Evolutionary conservation across 768 basidiomycete genomes (phyloP).

Genomic region (Pleurotus platypus): DNA sequence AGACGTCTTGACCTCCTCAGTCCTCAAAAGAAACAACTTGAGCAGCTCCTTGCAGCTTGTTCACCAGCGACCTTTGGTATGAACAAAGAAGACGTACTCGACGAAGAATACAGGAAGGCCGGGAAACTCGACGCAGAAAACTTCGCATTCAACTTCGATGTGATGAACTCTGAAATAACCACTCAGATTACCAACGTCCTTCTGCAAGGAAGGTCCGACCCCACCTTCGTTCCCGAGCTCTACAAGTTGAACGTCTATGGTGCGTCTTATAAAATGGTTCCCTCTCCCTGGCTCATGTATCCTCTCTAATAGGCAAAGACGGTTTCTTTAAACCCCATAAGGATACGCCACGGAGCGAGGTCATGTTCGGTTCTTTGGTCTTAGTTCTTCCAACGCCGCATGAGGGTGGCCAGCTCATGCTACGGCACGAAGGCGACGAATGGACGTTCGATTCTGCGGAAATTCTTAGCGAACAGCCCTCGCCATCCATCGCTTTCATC

Average conservation of each 20-base stretch:
- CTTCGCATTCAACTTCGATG: conserved; percentile 24
- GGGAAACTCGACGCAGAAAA: conserved; percentile 25
- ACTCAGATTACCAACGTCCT: conserved; percentile 14
- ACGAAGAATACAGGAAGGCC: conserved; percentile 32
- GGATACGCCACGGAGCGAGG: conserved; percentile 31
- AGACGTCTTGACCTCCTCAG: conserved; percentile 9
- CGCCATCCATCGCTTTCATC: conserved; percentile 27
- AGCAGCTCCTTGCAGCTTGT: conserved; percentile 22
- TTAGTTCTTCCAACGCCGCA: conserved; percentile 37
- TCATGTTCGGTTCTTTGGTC: conserved; percentile 42
- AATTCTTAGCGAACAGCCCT: background rate
- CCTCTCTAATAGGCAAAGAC: conserved; percentile 17
- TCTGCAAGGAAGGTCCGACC: conserved; percentile 13
- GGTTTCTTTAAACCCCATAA: conserved; percentile 39
- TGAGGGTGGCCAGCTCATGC: conserved; percentile 31
- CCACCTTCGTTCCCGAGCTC: conserved; percentile 22
- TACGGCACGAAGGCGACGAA: conserved; percentile 24
- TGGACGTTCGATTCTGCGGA: conserved; percentile 30
- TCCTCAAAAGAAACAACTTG: conserved; percentile 11
- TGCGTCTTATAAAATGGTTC: conserved; percentile 9
- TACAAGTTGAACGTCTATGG: conserved; percentile 40
- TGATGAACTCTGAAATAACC: conserved; percentile 19
- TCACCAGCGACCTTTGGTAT: conserved; percentile 28
- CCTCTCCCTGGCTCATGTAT: background rate
- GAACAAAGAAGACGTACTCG: conserved; percentile 24